Conservation (phyloP, 345 rosid species). For the Erodium maritimum region DNA sequence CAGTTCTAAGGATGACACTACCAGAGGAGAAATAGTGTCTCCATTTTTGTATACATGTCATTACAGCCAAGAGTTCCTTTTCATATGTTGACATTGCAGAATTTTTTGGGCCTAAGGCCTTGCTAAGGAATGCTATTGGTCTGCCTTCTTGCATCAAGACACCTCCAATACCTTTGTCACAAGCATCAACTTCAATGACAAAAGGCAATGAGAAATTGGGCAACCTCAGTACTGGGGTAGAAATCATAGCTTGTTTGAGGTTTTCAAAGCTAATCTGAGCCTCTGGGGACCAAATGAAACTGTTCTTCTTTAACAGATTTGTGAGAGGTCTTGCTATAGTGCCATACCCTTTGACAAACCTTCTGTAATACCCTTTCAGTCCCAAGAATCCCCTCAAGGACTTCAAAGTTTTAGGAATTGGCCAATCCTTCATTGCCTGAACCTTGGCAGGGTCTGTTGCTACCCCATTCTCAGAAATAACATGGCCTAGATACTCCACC, state of each 20-base stretch:
- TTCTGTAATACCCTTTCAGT: too few relatives aligned
- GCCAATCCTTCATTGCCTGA: too few relatives aligned
- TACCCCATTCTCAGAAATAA: too few relatives aligned
- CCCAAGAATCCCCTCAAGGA: background rate
- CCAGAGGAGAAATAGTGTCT: background rate
- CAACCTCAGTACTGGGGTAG: background rate
- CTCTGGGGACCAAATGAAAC: background rate
- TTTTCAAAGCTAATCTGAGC: background rate
- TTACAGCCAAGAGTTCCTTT: background rate
- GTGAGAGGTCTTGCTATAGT: background rate
- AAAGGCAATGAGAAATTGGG: too few relatives aligned
- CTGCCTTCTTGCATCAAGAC: background rate
- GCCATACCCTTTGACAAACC: background rate
- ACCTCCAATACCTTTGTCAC: too few relatives aligned
- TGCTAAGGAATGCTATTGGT: background rate
- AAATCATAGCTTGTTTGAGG: background rate
- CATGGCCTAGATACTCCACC: background rate
- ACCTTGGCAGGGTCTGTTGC: too few relatives aligned
- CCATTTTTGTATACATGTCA: background rate
- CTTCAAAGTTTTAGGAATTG: background rate
- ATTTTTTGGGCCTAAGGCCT: background rate
- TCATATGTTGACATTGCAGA: too few relatives aligned
- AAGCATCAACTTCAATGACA: too few relatives aligned
- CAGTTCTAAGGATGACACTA: too few relatives aligned
- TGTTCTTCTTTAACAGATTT: background rate